Evolutionary conservation across 2,329 filamentous ascomycete genomes (phyloP).

Genomic region (Aspergillus flavus): DNA sequence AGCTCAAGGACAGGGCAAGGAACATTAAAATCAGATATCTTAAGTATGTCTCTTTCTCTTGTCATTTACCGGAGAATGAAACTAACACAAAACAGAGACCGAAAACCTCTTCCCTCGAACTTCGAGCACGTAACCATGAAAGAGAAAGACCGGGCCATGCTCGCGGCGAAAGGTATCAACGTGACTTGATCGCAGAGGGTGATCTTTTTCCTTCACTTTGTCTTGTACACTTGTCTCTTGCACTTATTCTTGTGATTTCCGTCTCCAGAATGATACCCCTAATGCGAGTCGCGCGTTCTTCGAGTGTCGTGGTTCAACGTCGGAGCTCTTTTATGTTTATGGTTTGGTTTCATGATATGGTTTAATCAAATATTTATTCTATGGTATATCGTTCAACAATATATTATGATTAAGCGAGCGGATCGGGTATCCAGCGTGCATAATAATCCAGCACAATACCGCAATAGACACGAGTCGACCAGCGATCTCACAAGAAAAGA

Average conservation of each 20-base stretch:
- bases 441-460: background rate
- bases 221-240: too few species aligned
- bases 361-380: background rate
- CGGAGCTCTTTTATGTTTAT: background rate
- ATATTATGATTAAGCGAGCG: background rate
- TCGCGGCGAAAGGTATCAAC: slow-evolving; percentile 14
- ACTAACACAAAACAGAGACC: slow-evolving; percentile 26
- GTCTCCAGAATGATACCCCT: background rate
- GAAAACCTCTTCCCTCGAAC: slow-evolving; percentile 43
- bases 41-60: slow-evolving; percentile 8
- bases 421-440: background rate
- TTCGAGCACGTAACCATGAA: slow-evolving; percentile 48
- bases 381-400: background rate
- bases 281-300: background rate
- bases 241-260: too few species aligned
- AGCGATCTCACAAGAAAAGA: background rate
- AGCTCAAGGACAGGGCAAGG: slow-evolving; percentile 58
- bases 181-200: background rate
- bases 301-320: background rate
- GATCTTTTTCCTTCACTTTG: too few species aligned
- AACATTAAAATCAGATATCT: slow-evolving; percentile 50
- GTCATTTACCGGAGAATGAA: background rate
- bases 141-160: slow-evolving; percentile 14
- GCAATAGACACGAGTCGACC: background rate
- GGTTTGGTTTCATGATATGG: background rate